Conservation (phyloP, 768 basidiomycete species). For the Cystoderma amianthinum region DNA sequence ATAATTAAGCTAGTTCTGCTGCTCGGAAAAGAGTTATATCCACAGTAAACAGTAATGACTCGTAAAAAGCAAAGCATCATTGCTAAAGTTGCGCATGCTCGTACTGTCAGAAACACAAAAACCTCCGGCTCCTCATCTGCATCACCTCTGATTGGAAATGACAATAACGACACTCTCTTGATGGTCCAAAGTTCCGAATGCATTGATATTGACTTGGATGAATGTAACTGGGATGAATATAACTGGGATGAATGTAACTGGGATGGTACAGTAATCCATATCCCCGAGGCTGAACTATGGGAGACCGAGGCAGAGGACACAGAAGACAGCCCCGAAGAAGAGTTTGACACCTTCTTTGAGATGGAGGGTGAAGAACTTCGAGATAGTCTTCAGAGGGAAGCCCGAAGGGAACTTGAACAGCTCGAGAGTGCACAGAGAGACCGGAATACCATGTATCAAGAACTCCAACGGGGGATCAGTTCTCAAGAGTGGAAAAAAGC, state of each 20-base stretch:
- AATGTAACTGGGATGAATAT: too few species aligned
- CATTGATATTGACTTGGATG: too few species aligned
- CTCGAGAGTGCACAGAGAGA: not conserved
- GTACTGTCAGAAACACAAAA: too few species aligned
- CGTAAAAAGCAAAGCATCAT: not conserved
- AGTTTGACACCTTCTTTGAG: constrained; percentile 4
- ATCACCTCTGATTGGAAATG: too few species aligned
- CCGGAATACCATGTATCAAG: constrained; percentile 1
- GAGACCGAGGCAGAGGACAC: not conserved
- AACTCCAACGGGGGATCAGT: not conserved
- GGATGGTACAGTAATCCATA: too few species aligned
- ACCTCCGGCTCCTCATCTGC: too few species aligned
- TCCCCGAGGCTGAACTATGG: not conserved
- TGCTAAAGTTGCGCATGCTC: too few species aligned
- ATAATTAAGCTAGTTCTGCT: not conserved
- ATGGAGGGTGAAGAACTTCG: constrained; percentile 5
- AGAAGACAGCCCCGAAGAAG: not conserved
- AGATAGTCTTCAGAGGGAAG: constrained; percentile 1
- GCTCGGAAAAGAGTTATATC: not conserved
- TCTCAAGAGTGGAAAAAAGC: constrained; percentile 9
- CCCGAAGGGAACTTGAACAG: not conserved
- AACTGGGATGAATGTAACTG: too few species aligned
- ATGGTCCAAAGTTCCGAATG: too few species aligned
- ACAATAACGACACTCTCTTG: too few species aligned
- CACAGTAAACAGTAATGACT: not conserved